Base-by-base conservation (phyloP, 2,329 filamentous ascomycete genomes). In the Plenodomus tracheiphilus region DNA sequence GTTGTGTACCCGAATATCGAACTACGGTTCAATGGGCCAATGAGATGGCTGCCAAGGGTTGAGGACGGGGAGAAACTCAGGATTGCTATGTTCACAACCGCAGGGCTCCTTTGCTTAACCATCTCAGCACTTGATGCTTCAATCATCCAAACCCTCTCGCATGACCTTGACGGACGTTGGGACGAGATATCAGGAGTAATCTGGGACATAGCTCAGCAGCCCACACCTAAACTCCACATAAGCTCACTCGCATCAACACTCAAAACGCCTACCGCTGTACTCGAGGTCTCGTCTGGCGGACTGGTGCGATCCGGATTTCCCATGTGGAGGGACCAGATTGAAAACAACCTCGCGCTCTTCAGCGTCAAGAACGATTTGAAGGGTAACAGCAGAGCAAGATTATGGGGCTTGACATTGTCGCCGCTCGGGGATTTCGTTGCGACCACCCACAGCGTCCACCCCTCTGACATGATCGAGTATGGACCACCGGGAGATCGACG, bases 381-480 rank as follows among this genome's bases (percentile, higher is more conserved):
- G 18, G 78, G 78, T 5, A 68, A 79, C 43, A 74, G 77, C 7
- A 66, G 75, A n/a, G 73, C 77, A 6, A 78, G 78, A 51, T 73
- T 77, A 7, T 84, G 81, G 78, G 83, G 83, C 2, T 67, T 84
- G 5, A 74, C 77, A 10, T 46, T 58, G 2, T 77, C 76, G 15
- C 77, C 79, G 16, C 61, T 77, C 16, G 73, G 75, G 18, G 76
- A 78, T 22, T 74, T 77, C 19, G 64, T 77, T 13, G 81, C 79
- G 4, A 73, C 74, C 3, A 80, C 77, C 46, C 71, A 78, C 39
- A 80, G 78, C 2, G 58, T 81, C 21, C 81, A 85, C 60, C 82
- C 82, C 0, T 79, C 76, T 3, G 78, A 84, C 59, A 79, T 81
- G 70, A 70, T 84, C 13, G 80, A 85, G 51, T 85, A 85, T 59